These are phyloP conservation scores for Helianthus tuberosus DNA, from an alignment of 129 eudicot genomes.

Conservation along the genomic window DNA sequence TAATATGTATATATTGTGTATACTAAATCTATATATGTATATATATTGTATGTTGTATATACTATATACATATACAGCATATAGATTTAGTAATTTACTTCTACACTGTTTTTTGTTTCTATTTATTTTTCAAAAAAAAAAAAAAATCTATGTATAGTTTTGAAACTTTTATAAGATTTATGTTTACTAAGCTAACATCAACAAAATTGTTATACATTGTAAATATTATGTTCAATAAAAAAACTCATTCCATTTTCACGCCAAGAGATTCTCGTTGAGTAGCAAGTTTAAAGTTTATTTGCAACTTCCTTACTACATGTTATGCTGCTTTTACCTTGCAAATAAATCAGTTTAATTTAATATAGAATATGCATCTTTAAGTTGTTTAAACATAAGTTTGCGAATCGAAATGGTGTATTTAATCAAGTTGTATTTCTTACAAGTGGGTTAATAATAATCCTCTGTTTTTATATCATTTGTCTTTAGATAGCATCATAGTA, in stretches of 20 bases:
- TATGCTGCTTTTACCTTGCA: neutral
- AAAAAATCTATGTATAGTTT: neutral
- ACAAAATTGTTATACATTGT: neutral
- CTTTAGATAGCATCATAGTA: neutral
- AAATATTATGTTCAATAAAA: neutral
- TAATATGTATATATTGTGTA: too few species aligned
- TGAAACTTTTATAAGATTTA: neutral
- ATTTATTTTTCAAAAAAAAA: neutral
- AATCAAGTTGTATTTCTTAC: constrained; percentile 5
- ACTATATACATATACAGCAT: neutral
- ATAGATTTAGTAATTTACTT: neutral
- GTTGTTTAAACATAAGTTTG: neutral
- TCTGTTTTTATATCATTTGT: constrained; percentile 9
- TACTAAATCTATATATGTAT: neutral
- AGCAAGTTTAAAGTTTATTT: constrained; percentile 9
- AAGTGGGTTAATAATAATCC: constrained; percentile 6
- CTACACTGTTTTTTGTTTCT: too few species aligned
- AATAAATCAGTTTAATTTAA: too few species aligned
- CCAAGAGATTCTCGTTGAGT: neutral
- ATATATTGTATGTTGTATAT: too few species aligned
- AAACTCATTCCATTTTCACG: neutral
- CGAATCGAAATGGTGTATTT: neutral
- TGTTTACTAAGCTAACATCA: neutral
- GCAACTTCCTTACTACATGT: neutral
- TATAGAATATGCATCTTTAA: neutral